A percentile compares a stretch with the other conserved stretches of the same genome.
These are phyloP conservation scores for Ceratocystis variospora DNA, from an alignment of 2,329 filamentous ascomycete species.

Conservation along the genomic window DNA sequence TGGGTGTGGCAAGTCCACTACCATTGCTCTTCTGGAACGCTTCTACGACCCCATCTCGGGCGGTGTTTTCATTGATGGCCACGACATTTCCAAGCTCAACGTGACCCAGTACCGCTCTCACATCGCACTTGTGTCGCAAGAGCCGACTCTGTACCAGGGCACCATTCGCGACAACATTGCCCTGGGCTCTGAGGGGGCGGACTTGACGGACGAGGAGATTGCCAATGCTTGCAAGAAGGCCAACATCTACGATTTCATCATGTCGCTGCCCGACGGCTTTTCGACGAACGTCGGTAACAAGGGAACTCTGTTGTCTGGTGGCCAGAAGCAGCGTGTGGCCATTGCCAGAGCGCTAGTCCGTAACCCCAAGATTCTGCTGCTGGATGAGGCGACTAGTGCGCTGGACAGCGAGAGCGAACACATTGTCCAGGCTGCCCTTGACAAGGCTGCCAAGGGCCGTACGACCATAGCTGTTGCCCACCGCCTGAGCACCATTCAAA, in stretches of 20 bases:
- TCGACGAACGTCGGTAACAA: conserved; percentile 76
- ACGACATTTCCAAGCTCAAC: conserved; percentile 68
- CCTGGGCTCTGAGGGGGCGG: conserved; percentile 52
- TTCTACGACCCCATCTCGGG: conserved; percentile 86
- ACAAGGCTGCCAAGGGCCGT: conserved; percentile 67
- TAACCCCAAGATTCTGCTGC: conserved; percentile 73
- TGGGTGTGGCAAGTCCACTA: conserved; percentile 88
- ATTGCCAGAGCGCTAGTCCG: conserved; percentile 84
- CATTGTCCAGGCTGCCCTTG: conserved; percentile 66
- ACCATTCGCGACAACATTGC: conserved; percentile 83
- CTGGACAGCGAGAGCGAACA: conserved; percentile 66
- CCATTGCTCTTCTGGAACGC: conserved; percentile 78
- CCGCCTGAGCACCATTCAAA: conserved; percentile 80
- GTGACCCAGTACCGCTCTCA: conserved; percentile 73
- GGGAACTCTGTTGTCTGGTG: conserved; percentile 71
- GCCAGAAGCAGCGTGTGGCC: conserved; percentile 88
- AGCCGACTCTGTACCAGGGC: conserved; percentile 88
- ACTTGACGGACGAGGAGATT: conserved; percentile 58
- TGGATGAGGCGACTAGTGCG: conserved; percentile 70
- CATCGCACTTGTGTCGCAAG: conserved; percentile 81
- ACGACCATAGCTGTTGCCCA: conserved; percentile 94
- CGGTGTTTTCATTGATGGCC: conserved; percentile 66
- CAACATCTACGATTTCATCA: conserved; percentile 86
- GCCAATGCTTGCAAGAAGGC: conserved; percentile 73
- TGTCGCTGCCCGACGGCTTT: conserved; percentile 74